These are phyloP conservation scores for Kluyveromyces lactis DNA, from an alignment of 805 yeast genomes.

Conservation along the genomic window DNA sequence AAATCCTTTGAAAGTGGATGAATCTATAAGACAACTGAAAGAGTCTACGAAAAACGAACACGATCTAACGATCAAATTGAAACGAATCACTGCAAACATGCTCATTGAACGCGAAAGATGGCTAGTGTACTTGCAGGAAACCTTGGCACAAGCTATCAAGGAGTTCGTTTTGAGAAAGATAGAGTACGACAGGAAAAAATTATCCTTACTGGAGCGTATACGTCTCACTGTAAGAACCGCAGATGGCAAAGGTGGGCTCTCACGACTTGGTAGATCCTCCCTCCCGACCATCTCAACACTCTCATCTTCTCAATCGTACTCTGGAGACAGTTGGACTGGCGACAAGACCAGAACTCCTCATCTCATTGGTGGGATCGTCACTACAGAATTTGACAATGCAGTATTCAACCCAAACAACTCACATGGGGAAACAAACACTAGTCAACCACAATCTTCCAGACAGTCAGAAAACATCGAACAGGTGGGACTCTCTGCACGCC, in stretches of 20 bases:
- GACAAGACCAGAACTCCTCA: slow-evolving; percentile 31
- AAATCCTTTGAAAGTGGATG: slow-evolving; percentile 85
- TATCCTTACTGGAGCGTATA: slow-evolving; percentile 63
- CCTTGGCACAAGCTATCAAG: slow-evolving; percentile 46
- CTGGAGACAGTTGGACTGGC: slow-evolving; percentile 56
- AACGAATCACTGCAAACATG: slow-evolving; percentile 81
- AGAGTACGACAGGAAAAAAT: slow-evolving; percentile 76
- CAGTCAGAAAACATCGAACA: slow-evolving; percentile 11
- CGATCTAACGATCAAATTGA: slow-evolving; percentile 65
- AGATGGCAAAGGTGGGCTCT: slow-evolving; percentile 71
- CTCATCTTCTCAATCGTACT: slow-evolving; percentile 35
- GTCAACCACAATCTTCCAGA: background rate
- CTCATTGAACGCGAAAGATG: slow-evolving; percentile 52
- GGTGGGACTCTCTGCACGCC: slow-evolving; percentile 60
- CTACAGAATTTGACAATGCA: slow-evolving; percentile 20
- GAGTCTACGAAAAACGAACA: slow-evolving; percentile 71
- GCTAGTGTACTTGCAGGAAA: slow-evolving; percentile 46
- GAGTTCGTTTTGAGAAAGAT: slow-evolving; percentile 61
- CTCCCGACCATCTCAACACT: slow-evolving; percentile 12
- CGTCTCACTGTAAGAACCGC: slow-evolving; percentile 66
- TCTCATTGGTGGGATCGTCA: slow-evolving; percentile 14
- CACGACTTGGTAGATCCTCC: slow-evolving; percentile 58
- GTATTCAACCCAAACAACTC: slow-evolving; percentile 3
- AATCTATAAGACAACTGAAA: slow-evolving; percentile 73
- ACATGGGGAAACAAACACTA: too few relatives aligned